Percentiles rank a stretch among this genome's conserved stretches.
Evolutionary conservation across 208 protist species (phyloP).

Genomic region (Crithidia expoeki): DNA sequence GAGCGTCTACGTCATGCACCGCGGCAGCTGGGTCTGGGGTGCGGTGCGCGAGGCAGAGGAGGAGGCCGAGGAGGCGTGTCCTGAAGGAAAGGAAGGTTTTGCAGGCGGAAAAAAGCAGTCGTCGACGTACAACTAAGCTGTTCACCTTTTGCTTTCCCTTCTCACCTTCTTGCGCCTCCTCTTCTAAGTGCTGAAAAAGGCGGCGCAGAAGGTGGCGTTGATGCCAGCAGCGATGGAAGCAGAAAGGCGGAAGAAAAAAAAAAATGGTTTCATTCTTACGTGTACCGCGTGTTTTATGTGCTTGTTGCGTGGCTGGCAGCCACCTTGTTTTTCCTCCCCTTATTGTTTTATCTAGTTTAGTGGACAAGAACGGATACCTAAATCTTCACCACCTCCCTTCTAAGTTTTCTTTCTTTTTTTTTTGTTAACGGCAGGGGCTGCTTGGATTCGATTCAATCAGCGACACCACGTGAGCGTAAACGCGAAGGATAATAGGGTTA

Average conservation of each 20-base stretch:
- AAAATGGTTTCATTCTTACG: not conserved
- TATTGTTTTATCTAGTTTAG: slow-evolving; percentile 21
- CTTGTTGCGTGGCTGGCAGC: not conserved
- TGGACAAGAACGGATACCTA: not conserved
- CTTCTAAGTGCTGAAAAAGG: not conserved
- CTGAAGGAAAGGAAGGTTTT: not conserved
- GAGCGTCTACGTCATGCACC: slow-evolving; percentile 72
- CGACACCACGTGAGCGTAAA: no score
- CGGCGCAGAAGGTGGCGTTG: not conserved
- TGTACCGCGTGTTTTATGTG: not conserved
- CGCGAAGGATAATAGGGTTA: no score
- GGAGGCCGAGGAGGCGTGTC: slow-evolving; percentile 2
- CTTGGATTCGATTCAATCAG: no score
- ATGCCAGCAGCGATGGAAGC: no score
- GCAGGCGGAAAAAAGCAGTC: not conserved
- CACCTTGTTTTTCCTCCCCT: slow-evolving; percentile 12
- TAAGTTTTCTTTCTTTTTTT: slow-evolving; percentile 15
- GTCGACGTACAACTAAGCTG: slow-evolving; percentile 17
- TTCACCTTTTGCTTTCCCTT: not conserved
- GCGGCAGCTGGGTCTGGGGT: slow-evolving; percentile 62
- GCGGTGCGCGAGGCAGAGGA: slow-evolving; percentile 4
- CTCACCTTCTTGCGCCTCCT: not conserved
- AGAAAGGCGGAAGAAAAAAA: no score
- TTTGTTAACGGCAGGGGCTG: no score
- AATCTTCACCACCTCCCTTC: not conserved